Evolutionary conservation across 306 rosid species (phyloP), one percentile per base, ranked within the genome.

Genomic region (Dryas octopetala): DNA sequence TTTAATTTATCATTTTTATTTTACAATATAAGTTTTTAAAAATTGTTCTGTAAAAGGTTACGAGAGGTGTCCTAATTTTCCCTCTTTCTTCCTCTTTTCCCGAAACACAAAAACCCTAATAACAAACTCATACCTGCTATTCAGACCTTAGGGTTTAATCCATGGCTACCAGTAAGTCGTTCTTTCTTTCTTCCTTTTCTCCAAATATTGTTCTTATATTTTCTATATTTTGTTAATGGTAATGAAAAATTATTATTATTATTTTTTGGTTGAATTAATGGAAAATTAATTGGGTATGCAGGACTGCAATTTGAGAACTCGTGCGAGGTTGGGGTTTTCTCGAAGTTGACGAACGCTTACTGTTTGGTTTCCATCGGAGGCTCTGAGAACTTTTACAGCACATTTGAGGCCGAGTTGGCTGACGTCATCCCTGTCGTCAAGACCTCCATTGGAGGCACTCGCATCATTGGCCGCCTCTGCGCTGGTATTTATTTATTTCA

Each of bases 321-420:
- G 10, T 96, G 97, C 78, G 98, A 96, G 32, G 52, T 96, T 70
- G 99, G 99, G 48, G 99, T 89, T 13, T 96, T 96, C 74, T 92
- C 97, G 12, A 96, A 96, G 86, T 96, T 96, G 58, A 92, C 97
- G 15, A 96, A 96, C 78, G 93, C 92, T 3, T 96, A 89, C 84
- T 96, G 98, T 69, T 83, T 96, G 93, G 99, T 96, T 75, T 93
- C 98, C 47, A 96, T 92, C 52, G 99, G 98, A 54, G 99, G 98
- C 67, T 96, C 99, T 16, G 98, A 96, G 77, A 87, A 77, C 79
- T 96, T 96, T 82, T 95, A 90, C 86, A 92, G 98, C 81, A 73
- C 87, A 40, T 90, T 86, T 68, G 99, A 96, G 82, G 0, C 90
- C n/a, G 98, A 92, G 85, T 83, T 96, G 80, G 83, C 86, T 5